Conservation (phyloP, 139 green algal species). For the Picochlorum costavermella region DNA sequence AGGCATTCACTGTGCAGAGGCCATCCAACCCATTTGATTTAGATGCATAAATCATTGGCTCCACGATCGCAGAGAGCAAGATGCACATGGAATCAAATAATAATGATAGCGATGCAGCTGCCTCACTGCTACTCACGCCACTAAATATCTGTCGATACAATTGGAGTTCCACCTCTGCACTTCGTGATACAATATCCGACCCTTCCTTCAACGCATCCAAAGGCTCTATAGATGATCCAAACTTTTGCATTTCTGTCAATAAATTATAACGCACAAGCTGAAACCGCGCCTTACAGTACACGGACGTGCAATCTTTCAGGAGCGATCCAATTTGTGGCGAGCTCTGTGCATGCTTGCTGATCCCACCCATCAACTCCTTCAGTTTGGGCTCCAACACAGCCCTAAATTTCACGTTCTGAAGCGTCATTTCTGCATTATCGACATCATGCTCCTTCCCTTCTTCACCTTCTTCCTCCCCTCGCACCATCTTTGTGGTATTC, state of each 20-base stretch:
- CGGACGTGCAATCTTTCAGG: slow-evolving; percentile 72
- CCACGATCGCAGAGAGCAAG: slow-evolving; percentile 82
- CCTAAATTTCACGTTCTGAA: slow-evolving; percentile 91
- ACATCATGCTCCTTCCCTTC: slow-evolving; percentile 26
- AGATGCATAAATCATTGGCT: slow-evolving; percentile 63
- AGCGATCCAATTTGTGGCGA: slow-evolving; percentile 72
- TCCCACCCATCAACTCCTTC: slow-evolving; percentile 70
- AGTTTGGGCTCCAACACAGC: slow-evolving; percentile 74
- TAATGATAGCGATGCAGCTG: slow-evolving; percentile 30
- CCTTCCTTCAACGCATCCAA: slow-evolving; percentile 51
- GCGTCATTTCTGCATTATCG: slow-evolving; percentile 69
- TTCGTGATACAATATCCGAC: slow-evolving; percentile 79
- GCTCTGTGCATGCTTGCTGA: slow-evolving; percentile 40
- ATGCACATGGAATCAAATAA: slow-evolving; percentile 80
- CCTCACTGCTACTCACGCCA: not conserved
- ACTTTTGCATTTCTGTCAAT: slow-evolving; percentile 35
- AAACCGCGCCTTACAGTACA: slow-evolving; percentile 66
- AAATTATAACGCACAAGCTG: slow-evolving; percentile 56
- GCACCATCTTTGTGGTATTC: no score
- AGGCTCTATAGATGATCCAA: slow-evolving; percentile 38
- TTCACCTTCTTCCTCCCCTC: not conserved
- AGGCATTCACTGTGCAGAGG: slow-evolving; percentile 48
- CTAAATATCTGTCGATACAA: slow-evolving; percentile 9
- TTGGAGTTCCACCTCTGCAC: slow-evolving; percentile 9
- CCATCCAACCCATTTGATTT: slow-evolving; percentile 52